Percentiles rank a stretch among this genome's conserved stretches.
phyloP scores from a whole-genome alignment of 2,329 filamentous ascomycete genomes.

The Thielaviopsis euricoi region DNA sequence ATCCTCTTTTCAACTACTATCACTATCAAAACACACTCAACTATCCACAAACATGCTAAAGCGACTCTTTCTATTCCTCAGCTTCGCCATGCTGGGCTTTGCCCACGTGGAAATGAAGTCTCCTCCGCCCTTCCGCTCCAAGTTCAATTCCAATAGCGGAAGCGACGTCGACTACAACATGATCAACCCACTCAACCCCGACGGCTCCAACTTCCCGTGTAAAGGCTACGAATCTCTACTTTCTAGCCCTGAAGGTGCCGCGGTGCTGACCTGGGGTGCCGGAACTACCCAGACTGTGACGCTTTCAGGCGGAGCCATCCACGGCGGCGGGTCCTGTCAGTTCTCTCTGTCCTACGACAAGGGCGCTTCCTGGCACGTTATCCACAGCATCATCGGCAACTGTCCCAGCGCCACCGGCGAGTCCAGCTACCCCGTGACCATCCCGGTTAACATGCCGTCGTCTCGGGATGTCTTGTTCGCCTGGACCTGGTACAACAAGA shows the following conservation, averaged over 20 bases:
- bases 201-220: slow-evolving; percentile 43
- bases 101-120: slow-evolving; percentile 19
- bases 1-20: background rate
- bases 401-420: slow-evolving; percentile 19
- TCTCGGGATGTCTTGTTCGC: slow-evolving; percentile 35
- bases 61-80: slow-evolving; percentile 2
- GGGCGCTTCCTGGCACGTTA: slow-evolving; percentile 40
- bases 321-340: slow-evolving; percentile 47
- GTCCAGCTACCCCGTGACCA: slow-evolving; percentile 34
- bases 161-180: slow-evolving; percentile 35
- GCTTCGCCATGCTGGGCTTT: slow-evolving; percentile 8
- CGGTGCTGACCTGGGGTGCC: slow-evolving; percentile 33
- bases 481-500: slow-evolving; percentile 48
- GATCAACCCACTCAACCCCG: slow-evolving; percentile 36
- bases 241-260: slow-evolving; percentile 19
- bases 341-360: slow-evolving; percentile 44
- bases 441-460: slow-evolving; percentile 33
- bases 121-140: slow-evolving; percentile 18
- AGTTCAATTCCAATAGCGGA: slow-evolving; percentile 16
- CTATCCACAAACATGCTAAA: background rate
- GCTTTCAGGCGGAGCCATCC: slow-evolving; percentile 34
- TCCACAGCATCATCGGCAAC: slow-evolving; percentile 20
- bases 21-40: background rate
- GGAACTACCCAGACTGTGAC: slow-evolving; percentile 36
- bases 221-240: slow-evolving; percentile 27